phyloP scores from a whole-genome alignment of 176 grass and related monocot species.

The Poa annua region DNA sequence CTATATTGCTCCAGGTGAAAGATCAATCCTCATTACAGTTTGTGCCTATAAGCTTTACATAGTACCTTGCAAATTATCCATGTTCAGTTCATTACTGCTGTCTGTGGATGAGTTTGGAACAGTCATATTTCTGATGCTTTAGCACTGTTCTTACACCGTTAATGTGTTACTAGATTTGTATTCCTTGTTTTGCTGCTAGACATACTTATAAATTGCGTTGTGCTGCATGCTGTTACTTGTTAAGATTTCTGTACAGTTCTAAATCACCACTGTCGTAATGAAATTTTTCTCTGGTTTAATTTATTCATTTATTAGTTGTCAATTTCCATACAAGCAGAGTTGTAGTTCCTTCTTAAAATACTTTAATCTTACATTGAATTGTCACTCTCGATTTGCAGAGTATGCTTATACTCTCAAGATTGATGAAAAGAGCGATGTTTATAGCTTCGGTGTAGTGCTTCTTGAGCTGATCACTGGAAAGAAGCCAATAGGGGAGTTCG shows the following conservation, averaged over 20 bases:
- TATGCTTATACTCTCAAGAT: conserved; percentile 98
- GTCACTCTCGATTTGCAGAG: conserved; percentile 52
- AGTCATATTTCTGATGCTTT: neutral
- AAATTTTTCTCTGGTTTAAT: conserved; percentile 6
- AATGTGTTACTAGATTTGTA: conserved; percentile 11
- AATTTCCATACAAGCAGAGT: neutral
- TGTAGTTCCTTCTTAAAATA: neutral
- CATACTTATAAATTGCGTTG: neutral
- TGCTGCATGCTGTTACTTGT: neutral
- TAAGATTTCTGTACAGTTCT: conserved; percentile 1
- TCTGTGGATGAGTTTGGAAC: neutral
- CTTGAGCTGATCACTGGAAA: conserved; percentile 82
- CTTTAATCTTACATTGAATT: neutral
- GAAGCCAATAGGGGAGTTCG: conserved; percentile 93
- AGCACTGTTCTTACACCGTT: neutral
- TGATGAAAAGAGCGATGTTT: conserved; percentile 95
- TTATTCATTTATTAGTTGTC: neutral
- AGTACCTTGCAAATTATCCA: neutral
- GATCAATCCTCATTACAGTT: conserved; percentile 13
- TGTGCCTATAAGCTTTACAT: neutral
- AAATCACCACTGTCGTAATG: neutral
- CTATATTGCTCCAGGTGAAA: conserved; percentile 94
- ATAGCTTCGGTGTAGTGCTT: conserved; percentile 92
- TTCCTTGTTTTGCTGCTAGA: neutral
- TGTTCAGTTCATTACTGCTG: conserved; percentile 23